These are phyloP conservation scores for Neostapfia colusana DNA, from an alignment of 176 grass and related monocot species.

Conservation along the genomic window DNA sequence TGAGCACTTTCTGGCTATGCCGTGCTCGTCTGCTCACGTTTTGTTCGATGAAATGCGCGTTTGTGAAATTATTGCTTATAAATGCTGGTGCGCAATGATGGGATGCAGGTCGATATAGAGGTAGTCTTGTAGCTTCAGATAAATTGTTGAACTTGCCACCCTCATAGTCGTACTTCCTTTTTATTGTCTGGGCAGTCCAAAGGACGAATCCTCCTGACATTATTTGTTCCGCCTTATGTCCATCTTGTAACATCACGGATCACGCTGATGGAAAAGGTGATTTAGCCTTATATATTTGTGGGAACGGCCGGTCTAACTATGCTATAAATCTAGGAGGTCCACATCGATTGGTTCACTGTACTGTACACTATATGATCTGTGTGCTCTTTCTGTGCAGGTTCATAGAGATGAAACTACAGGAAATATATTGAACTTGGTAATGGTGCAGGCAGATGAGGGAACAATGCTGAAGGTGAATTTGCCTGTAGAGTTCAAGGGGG, in stretches of 20 bases:
- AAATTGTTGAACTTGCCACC: neutral
- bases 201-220: neutral
- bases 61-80: neutral
- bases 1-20: neutral
- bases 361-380: neutral
- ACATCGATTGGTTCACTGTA: neutral
- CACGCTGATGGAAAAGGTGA: neutral
- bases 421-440: conserved; percentile 75
- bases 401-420: conserved; percentile 65
- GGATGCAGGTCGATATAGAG: neutral
- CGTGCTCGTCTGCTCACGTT: too few relatives aligned
- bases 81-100: neutral
- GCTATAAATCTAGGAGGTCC: neutral
- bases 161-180: neutral
- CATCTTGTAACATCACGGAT: neutral
- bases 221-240: neutral
- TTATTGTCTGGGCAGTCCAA: neutral
- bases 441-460: conserved; percentile 68
- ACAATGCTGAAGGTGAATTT: conserved; percentile 69
- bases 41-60: conserved; percentile 10
- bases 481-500: conserved; percentile 76
- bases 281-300: neutral
- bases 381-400: conserved; percentile 51
- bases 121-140: neutral
- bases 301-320: neutral